A percentile compares a stretch with the other conserved stretches of the same genome.
Conservation (phyloP, 805 yeast genomes). For the Sugiyamaella qingdaonensis region DNA sequence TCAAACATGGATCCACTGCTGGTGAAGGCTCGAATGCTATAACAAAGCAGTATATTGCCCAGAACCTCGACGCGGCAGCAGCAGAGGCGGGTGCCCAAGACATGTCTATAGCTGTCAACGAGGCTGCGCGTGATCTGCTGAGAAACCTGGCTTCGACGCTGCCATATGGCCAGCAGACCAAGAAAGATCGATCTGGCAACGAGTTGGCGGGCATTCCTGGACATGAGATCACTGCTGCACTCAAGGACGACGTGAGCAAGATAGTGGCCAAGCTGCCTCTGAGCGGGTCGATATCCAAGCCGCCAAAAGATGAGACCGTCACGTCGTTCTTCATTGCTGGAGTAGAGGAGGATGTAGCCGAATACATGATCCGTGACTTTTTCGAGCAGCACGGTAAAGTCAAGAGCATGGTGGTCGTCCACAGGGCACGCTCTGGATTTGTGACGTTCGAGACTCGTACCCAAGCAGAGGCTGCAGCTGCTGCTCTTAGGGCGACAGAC, state of each 20-base stretch:
- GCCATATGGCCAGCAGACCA: conserved; percentile 15
- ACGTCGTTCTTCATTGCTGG: conserved; percentile 74
- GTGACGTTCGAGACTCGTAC: conserved; percentile 47
- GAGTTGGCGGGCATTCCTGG: conserved; percentile 12
- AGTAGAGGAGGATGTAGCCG: conserved; percentile 60
- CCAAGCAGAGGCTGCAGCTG: conserved; percentile 46
- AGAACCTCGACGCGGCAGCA: conserved; percentile 36
- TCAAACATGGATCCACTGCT: conserved; percentile 44
- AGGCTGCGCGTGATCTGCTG: conserved; percentile 50
- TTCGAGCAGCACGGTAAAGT: conserved; percentile 47
- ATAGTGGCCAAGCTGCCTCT: conserved; percentile 62
- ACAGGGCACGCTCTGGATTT: conserved; percentile 60
- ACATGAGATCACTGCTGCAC: conserved; percentile 11
- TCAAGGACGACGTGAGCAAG: conserved; percentile 45
- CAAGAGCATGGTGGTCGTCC: conserved; percentile 48
- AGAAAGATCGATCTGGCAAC: conserved; percentile 1
- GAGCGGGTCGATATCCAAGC: conserved; percentile 46
- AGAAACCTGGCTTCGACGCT: conserved; percentile 40
- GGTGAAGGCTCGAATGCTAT: conserved; percentile 48
- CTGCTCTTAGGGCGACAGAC: conserved; percentile 6
- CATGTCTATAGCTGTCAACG: conserved; percentile 41
- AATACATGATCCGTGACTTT: conserved; percentile 50
- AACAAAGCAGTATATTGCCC: conserved; percentile 54
- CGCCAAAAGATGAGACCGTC: conserved; percentile 41
- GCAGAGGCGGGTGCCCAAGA: conserved; percentile 23